Evolutionary conservation across 192 early-diverging fungal species (phyloP), one percentile per base, ranked within the genome.

Genomic region (Physocladia obscura): DNA sequence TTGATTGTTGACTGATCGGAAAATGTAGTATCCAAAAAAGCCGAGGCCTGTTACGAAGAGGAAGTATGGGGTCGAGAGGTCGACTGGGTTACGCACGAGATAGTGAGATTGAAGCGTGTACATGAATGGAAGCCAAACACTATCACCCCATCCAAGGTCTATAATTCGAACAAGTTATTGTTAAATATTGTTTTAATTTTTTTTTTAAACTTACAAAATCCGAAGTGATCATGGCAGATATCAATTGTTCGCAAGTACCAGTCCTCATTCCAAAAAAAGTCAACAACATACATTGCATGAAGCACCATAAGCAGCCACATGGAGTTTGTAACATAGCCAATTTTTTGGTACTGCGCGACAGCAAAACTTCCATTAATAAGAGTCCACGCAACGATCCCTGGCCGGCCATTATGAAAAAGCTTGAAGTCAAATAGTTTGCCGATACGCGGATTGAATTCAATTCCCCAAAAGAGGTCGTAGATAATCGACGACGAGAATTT

Each of bases 201-300:
- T 35, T 6, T 11, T 8, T 63, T 39, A 21, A 49, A 77, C 77
- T 63, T 48, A 79, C 73, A 91, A 79, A 90, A 93, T 29, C 91
- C 91, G 76, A 93, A 92, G 78, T 93, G 91, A 73, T 93, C 91
- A 75, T 93, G 91, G 57, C 83, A 84, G 64, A 93, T 91, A 74
- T 93, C 82, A 70, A 93, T 92, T 40, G 91, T 93, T 49, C 91
- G 71, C 47, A 93, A 79, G 79, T 93, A 93, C 91, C 91, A 93
- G 78, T 93, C 90, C 81, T 92, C 91, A 70, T 89, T 79, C 72
- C 82, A 84, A 81, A 92, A 92, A 74, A 91, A 92, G 76, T 92
- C 91, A 38, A 91, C 38, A 32, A 92, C 90, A 59, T 92, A 92
- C 49, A 87, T 77, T 19, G 80, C 78, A 65, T 92, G 91, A 71